A percentile compares a stretch with the other conserved stretches of the same genome.
Conservation (phyloP, 108 stramenopile species). For the Asterionellopsis glacialis region DNA sequence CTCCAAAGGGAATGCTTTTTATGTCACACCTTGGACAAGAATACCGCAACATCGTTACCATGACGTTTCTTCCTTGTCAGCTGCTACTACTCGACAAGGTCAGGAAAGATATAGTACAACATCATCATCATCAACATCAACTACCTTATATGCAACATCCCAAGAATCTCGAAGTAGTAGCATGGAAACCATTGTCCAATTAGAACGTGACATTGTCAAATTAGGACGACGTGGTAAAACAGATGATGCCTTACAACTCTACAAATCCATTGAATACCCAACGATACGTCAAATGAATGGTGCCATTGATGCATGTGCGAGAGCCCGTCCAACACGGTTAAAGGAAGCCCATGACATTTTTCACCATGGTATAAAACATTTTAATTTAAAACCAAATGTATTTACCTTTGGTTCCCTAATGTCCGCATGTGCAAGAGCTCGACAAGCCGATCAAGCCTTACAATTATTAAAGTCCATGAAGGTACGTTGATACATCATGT, state of each 20-base stretch:
- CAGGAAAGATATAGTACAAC: background rate
- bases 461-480: constrained; percentile 38
- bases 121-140: background rate
- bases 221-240: constrained; percentile 51
- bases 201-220: constrained; percentile 26
- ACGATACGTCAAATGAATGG: constrained; percentile 63
- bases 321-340: constrained; percentile 46
- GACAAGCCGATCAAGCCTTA: constrained; percentile 41
- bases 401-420: constrained; percentile 75
- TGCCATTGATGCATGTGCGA: constrained; percentile 73
- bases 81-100: background rate
- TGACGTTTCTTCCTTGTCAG: background rate
- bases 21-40: constrained; percentile 3
- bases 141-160: background rate
- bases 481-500: constrained; percentile 9
- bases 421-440: constrained; percentile 59
- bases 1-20: background rate
- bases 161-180: background rate
- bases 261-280: constrained; percentile 28
- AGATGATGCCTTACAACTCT: constrained; percentile 53
- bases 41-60: background rate
- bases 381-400: constrained; percentile 46
- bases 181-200: background rate
- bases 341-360: constrained; percentile 48
- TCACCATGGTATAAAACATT: constrained; percentile 15